Percentiles rank a stretch among this genome's conserved stretches.
Conservation (phyloP, 2,329 filamentous ascomycete species). For the Massarina eburnea region DNA sequence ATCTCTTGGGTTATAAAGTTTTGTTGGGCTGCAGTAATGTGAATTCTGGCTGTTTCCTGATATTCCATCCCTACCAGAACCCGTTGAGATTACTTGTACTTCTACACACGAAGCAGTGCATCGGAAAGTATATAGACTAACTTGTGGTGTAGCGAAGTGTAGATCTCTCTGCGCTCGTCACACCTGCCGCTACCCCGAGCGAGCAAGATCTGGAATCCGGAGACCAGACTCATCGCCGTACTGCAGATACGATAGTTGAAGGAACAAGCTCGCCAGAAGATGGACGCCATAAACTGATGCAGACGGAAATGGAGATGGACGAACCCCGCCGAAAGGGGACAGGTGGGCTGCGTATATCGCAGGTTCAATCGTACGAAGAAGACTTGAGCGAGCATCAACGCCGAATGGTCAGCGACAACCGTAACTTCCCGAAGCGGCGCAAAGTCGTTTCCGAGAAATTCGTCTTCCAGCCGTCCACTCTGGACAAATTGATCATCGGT, state of each 20-base stretch:
- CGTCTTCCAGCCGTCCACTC: slow-evolving; percentile 49
- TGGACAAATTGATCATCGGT: slow-evolving; percentile 52
- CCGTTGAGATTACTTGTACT: no score
- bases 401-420: slow-evolving; percentile 34
- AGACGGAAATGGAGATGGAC: slow-evolving; percentile 2
- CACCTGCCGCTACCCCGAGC: slow-evolving; percentile 14
- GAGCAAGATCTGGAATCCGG: no score
- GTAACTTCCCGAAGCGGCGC: slow-evolving; percentile 36
- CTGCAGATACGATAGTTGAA: slow-evolving; percentile 6
- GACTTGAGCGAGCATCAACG: slow-evolving; percentile 35
- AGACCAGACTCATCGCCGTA: no score
- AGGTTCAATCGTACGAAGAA: slow-evolving; percentile 26
- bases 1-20: no score
- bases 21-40: no score
- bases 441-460: slow-evolving; percentile 41
- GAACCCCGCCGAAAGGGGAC: slow-evolving; percentile 26
- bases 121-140: no score
- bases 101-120: no score
- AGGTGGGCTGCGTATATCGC: slow-evolving; percentile 31
- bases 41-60: no score
- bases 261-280: slow-evolving; percentile 1
- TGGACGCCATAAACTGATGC: slow-evolving; percentile 3
- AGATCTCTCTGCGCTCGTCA: slow-evolving; percentile 27
- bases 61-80: no score
- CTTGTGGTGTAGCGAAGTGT: slow-evolving; percentile 22